Base-by-base conservation (phyloP, 2,329 filamentous ascomycete species). In the Nemania serpens region DNA sequence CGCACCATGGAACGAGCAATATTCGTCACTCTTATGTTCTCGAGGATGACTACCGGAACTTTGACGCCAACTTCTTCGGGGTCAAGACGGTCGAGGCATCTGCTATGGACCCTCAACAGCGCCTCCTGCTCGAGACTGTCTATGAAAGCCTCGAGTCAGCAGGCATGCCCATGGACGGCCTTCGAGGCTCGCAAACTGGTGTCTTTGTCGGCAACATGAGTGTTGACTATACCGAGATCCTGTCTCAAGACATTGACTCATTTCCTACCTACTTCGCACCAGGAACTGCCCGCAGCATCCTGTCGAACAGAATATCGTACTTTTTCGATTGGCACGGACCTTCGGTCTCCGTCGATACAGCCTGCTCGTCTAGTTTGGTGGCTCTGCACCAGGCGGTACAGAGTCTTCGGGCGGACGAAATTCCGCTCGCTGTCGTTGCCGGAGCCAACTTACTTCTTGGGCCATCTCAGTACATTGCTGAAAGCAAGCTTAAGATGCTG, bases 21-120 rank as follows among this genome's bases (percentile, higher is more conserved):
- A 37, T 47, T 13, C 11, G 5, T 2, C 13, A 33, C 5, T n/a
- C 13, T 9, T 33, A 15, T n/a, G 20, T 55, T 22, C 57, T 59
- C 3, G 50, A 59, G 7, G 57, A 48, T 10, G 50, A 59, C 17
- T 15, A 7, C 25, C 11, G 29, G 7, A 15, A n/a, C 5, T 62
- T 62, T 15, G 59, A 62, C 10, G n/a, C 25, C 22, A 18, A 45
- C 13, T 62, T 62, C n/a, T 62, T 62, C 39, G 29, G 25, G 12
- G 34, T 36, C 13, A 50, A 29, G 10, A 47, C 42, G 13, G 55
- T 43, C 7, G 72, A 73, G 47, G 62, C 69, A 6, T 58, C 58
- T 2, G 69, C 68, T 9, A 55, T 60, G 29, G 58, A 60, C 17
- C 58, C 58, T 1, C 53, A 61, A 17, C 46, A 51, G 3, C 22